A percentile compares a stretch with the other conserved stretches of the same genome.
These are phyloP conservation scores for Pyricularia sp. DNA, from an alignment of 2,329 filamentous ascomycete genomes.

Conservation along the genomic window DNA sequence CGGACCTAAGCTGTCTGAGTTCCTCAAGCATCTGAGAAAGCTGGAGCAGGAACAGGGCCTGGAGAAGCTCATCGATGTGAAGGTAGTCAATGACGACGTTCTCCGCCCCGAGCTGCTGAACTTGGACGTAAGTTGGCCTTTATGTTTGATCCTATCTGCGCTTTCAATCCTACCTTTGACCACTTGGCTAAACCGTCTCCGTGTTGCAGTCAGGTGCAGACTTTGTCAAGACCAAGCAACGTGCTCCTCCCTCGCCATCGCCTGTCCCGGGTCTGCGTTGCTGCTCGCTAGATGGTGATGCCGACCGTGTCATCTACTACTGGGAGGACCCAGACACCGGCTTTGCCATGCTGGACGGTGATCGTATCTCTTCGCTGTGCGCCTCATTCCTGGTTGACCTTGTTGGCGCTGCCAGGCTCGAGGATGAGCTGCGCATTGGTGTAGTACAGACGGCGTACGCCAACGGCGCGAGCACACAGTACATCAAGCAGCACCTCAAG, in stretches of 20 bases:
- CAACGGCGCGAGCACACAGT: conserved; percentile 89
- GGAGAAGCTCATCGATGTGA: conserved; percentile 57
- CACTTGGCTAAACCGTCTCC: conserved; percentile 9
- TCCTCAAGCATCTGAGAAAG: conserved; percentile 72
- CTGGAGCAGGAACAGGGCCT: conserved; percentile 35
- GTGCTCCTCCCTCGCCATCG: conserved; percentile 75
- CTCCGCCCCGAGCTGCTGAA: conserved; percentile 85
- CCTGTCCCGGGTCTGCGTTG: conserved; percentile 67
- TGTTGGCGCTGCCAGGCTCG: conserved; percentile 67
- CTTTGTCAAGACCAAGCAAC: conserved; percentile 94
- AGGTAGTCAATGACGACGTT: conserved; percentile 87
- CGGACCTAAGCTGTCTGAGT: conserved; percentile 77
- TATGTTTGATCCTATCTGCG: background rate
- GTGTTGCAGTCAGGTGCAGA: conserved; percentile 73
- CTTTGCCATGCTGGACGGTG: conserved; percentile 91
- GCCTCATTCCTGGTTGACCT: conserved; percentile 81
- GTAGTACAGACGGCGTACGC: conserved; percentile 97
- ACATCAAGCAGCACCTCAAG: conserved; percentile 78
- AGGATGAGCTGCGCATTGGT: conserved; percentile 76
- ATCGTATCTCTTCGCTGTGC: conserved; percentile 90
- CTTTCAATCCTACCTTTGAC: background rate
- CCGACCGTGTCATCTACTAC: conserved; percentile 93
- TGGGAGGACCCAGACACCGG: conserved; percentile 72
- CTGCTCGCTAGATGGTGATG: conserved; percentile 91
- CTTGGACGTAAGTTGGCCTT: conserved; percentile 54